Conservation (phyloP, 352 stramenopile species). For the Phytophthora sp. region DNA sequence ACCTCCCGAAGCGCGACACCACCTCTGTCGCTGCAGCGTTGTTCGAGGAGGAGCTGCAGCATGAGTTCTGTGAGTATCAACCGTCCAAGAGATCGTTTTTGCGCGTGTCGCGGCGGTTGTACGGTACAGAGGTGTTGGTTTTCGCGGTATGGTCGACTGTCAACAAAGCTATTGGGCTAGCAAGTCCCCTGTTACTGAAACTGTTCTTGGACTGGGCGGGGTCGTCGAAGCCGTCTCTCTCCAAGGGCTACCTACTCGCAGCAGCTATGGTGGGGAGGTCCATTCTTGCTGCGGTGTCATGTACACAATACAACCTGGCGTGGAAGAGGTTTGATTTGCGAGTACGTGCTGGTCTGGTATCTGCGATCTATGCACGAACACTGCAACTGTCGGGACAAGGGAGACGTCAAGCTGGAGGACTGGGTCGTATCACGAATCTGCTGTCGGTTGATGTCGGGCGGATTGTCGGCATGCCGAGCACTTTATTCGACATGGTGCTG, state of each 20-base stretch:
- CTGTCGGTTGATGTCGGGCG: slow-evolving; percentile 81
- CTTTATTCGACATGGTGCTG: slow-evolving; percentile 82
- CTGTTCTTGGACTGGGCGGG: slow-evolving; percentile 80
- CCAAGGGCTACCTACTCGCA: slow-evolving; percentile 64
- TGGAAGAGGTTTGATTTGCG: slow-evolving; percentile 83
- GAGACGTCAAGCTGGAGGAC: slow-evolving; percentile 37
- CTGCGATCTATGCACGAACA: slow-evolving; percentile 72
- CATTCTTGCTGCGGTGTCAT: slow-evolving; percentile 61
- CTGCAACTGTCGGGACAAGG: slow-evolving; percentile 43
- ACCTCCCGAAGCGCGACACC: slow-evolving; percentile 52
- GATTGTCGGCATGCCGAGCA: slow-evolving; percentile 71
- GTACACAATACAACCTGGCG: slow-evolving; percentile 80
- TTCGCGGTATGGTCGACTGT: slow-evolving; percentile 74
- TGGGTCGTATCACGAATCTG: slow-evolving; percentile 80
- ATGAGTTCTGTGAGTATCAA: slow-evolving; percentile 33
- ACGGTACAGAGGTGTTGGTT: slow-evolving; percentile 55
- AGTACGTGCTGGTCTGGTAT: slow-evolving; percentile 68
- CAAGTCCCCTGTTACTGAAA: slow-evolving; percentile 80
- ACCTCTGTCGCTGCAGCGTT: slow-evolving; percentile 45
- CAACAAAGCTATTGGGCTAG: slow-evolving; percentile 77
- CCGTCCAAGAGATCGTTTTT: slow-evolving; percentile 55
- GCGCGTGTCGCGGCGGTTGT: slow-evolving; percentile 54
- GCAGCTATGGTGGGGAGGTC: slow-evolving; percentile 57
- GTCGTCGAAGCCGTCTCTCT: slow-evolving; percentile 39
- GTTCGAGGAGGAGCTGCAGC: slow-evolving; percentile 54